Conservation (phyloP, 192 early-diverging fungal genomes). For the Geranomyces variabilis region DNA sequence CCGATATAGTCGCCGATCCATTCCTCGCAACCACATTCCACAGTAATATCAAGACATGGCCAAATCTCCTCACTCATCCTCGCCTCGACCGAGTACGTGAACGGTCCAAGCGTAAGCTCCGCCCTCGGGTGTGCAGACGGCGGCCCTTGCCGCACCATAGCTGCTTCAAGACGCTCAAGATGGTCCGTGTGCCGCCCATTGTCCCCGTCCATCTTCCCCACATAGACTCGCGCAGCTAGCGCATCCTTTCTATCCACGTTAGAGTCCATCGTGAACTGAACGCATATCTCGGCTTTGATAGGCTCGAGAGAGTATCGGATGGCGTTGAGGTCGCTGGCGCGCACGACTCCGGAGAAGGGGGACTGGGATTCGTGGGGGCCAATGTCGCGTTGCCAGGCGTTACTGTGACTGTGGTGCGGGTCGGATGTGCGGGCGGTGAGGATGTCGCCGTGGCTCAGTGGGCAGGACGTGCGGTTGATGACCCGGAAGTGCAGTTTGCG, state of each 20-base stretch:
- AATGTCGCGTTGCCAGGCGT: not conserved
- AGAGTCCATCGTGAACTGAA: slow-evolving; percentile 7
- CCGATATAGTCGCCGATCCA: not conserved
- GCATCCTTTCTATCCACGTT: not conserved
- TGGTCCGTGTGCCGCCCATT: not conserved
- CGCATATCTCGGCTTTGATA: slow-evolving; percentile 3
- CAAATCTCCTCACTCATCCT: slow-evolving; percentile 3
- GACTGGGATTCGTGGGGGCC: not conserved
- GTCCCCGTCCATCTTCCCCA: not conserved
- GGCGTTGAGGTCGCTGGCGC: slow-evolving; percentile 7
- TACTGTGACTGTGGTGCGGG: not conserved
- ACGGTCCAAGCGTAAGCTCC: slow-evolving; percentile 8
- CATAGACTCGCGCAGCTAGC: not conserved
- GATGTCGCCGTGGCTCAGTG: slow-evolving; percentile 9
- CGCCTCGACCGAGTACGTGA: slow-evolving; percentile 4
- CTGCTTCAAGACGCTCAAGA: not conserved
- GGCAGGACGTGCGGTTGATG: slow-evolving; percentile 8
- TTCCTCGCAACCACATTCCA: not conserved
- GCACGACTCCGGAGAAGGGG: not conserved
- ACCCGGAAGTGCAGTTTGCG: not conserved
- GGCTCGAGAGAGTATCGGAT: slow-evolving; percentile 11
- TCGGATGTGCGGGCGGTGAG: not conserved
- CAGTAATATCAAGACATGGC: slow-evolving; percentile 3
- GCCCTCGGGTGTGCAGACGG: slow-evolving; percentile 3
- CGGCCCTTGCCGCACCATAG: slow-evolving; percentile 1